Conservation (phyloP, 2,329 filamentous ascomycete species). For the Sphaerulina vaccinii region DNA sequence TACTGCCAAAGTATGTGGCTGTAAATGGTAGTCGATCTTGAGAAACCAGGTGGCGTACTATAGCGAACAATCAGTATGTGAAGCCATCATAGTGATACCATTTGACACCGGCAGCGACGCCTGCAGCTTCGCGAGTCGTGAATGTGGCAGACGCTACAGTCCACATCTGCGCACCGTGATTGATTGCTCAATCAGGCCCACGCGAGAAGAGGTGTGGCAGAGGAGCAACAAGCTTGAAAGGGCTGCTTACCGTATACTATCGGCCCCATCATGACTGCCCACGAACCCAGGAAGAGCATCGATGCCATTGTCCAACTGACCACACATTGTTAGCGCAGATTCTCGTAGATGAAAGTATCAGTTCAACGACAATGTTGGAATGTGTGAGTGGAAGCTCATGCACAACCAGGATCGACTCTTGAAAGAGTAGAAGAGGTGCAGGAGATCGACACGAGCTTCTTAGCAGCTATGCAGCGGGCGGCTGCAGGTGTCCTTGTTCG, state of each 20-base stretch:
- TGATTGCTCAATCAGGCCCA: slow-evolving; percentile 20
- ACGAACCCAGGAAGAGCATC: slow-evolving; percentile 83
- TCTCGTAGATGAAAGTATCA: slow-evolving; percentile 4
- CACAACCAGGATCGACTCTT: slow-evolving; percentile 13
- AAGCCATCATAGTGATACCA: slow-evolving; percentile 9
- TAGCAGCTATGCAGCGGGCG: slow-evolving; percentile 24
- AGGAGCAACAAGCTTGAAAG: slow-evolving; percentile 22
- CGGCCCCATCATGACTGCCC: slow-evolving; percentile 92
- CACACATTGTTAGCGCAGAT: slow-evolving; percentile 40
- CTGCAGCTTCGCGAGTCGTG: slow-evolving; percentile 23
- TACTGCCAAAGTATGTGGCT: slow-evolving; percentile 90
- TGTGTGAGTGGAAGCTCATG: slow-evolving; percentile 10
- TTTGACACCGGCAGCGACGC: slow-evolving; percentile 16
- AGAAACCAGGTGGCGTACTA: slow-evolving; percentile 76
- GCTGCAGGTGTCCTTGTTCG: slow-evolving; percentile 24
- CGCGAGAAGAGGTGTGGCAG: slow-evolving; percentile 14
- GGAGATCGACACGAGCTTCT: slow-evolving; percentile 26
- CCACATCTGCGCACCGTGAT: slow-evolving; percentile 17
- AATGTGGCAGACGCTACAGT: slow-evolving; percentile 11
- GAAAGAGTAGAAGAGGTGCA: slow-evolving; percentile 18
- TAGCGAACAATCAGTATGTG: slow-evolving; percentile 22
- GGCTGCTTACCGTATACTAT: slow-evolving; percentile 63
- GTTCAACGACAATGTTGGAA: slow-evolving; percentile 4
- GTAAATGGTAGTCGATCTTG: slow-evolving; percentile 86
- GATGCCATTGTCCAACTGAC: slow-evolving; percentile 93